Conservation (phyloP, 495 filamentous ascomycete species). For the Melanomma pulvis-pyrius region DNA sequence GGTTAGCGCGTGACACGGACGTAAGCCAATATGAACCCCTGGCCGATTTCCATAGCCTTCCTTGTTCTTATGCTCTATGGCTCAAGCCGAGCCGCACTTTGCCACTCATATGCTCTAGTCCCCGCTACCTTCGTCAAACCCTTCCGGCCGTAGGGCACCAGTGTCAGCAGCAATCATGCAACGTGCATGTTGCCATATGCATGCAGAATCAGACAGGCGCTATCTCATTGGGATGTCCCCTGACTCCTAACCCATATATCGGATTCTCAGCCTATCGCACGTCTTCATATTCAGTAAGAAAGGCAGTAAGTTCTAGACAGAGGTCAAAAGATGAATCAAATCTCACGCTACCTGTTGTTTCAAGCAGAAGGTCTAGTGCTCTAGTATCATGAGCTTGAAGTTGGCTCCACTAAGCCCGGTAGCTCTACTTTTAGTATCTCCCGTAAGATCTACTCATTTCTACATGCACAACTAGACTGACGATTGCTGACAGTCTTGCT, state of each 20-base stretch:
- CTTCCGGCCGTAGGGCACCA: neutral
- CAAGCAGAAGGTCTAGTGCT: neutral
- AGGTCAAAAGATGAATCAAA: too few relatives aligned
- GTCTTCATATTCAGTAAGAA: too few relatives aligned
- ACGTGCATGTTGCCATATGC: neutral
- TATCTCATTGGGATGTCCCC: neutral
- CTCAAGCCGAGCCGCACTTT: neutral
- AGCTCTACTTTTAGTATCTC: slow-evolving; percentile 21
- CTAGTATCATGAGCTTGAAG: slow-evolving; percentile 7
- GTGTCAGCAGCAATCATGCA: neutral
- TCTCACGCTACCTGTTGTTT: neutral
- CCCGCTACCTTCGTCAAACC: neutral
- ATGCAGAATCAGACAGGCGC: neutral
- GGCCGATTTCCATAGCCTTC: too few relatives aligned
- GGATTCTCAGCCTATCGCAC: too few relatives aligned
- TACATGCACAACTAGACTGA: neutral
- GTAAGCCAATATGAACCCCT: neutral
- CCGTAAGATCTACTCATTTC: slow-evolving; percentile 18
- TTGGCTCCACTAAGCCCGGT: neutral
- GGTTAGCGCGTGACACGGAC: neutral
- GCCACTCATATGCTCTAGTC: neutral
- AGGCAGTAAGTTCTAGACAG: too few relatives aligned
- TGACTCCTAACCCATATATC: too few relatives aligned
- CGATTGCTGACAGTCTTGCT: slow-evolving; percentile 11
- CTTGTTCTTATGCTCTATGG: too few relatives aligned